Conservation (phyloP, 805 yeast genomes). For the Candida stauntonica region DNA sequence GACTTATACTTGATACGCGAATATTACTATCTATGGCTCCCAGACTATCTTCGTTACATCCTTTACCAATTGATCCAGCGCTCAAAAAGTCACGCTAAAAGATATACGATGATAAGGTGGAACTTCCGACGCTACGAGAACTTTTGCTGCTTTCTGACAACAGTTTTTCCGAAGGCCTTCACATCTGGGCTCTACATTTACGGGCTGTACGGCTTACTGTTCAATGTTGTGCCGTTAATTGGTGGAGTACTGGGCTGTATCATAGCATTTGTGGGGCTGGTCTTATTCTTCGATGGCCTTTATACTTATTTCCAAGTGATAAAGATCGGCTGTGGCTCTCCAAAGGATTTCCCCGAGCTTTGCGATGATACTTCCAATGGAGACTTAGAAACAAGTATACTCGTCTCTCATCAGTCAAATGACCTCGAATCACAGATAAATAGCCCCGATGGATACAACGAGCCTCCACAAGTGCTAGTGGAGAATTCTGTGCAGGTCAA, state of each 20-base stretch:
- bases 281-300: slow-evolving; percentile 35
- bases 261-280: slow-evolving; percentile 25
- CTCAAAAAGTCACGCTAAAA: no score
- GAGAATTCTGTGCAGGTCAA: slow-evolving; percentile 42
- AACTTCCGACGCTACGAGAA: slow-evolving; percentile 17
- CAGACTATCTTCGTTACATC: no score
- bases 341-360: slow-evolving; percentile 50
- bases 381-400: no score
- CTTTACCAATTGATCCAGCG: no score
- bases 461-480: slow-evolving; percentile 41
- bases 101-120: slow-evolving; percentile 3
- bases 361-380: slow-evolving; percentile 11
- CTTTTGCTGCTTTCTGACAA: slow-evolving; percentile 33
- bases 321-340: slow-evolving; percentile 60
- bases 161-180: slow-evolving; percentile 46
- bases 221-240: slow-evolving; percentile 21
- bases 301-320: slow-evolving; percentile 52
- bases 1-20: no score
- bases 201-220: slow-evolving; percentile 39
- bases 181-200: slow-evolving; percentile 42
- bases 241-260: slow-evolving; percentile 14
- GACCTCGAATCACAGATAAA: slow-evolving; percentile 22
- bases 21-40: no score
- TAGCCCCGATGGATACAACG: no score
- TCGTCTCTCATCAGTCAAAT: no score